Base-by-base conservation (phyloP, 73 alveolate species). In the Chromera velia region DNA sequence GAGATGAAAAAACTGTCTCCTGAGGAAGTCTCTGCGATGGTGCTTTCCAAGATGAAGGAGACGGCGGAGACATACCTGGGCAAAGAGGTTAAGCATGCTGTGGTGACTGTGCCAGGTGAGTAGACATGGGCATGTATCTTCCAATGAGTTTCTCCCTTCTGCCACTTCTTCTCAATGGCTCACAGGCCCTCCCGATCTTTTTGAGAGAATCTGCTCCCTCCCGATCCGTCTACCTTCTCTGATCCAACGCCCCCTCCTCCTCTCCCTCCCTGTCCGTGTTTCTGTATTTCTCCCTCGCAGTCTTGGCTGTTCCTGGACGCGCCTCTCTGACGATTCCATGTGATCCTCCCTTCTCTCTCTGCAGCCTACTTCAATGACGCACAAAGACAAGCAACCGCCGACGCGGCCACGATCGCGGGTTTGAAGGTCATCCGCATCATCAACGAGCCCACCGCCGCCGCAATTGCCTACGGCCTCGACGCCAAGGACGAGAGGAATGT, bases 361-460 rank as follows among this genome's bases (percentile, higher is more conserved):
- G n/a, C 98, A 13, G 98, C 98, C 45, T 93, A 91, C 80, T 93
- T 93, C 94, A 93, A 93, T 67, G 96, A 93, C 82, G 88, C 98
- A 32, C 91, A 92, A 82, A 91, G 99, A 46, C 91, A 93, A 73
- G 98, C 99, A 9, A 94, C 99, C 29, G 90, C 93, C 81, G 96
- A 90, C 33, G 98, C 99, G 0, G 99, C 97, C 17, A 76, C 84
- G 73, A 93, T 94, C 48, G 94, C 98, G 28, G 99, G 99, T 28
- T 81, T 97, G 77, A 96, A 96, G 26, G 99, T 97, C 34, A 78
- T 86, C 85, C 90, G 98, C 82, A 95, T 97, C 82, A 95, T 97
- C 88, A 97, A 97, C 92, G 99, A 97, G 88, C 99, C 99, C n/a
- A 96, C 99, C 9, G 99, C 98, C 73, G 99, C 99, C 29, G 98